phyloP scores from a whole-genome alignment of 2,329 filamentous ascomycete genomes.

The Didymellaceae sp. region DNA sequence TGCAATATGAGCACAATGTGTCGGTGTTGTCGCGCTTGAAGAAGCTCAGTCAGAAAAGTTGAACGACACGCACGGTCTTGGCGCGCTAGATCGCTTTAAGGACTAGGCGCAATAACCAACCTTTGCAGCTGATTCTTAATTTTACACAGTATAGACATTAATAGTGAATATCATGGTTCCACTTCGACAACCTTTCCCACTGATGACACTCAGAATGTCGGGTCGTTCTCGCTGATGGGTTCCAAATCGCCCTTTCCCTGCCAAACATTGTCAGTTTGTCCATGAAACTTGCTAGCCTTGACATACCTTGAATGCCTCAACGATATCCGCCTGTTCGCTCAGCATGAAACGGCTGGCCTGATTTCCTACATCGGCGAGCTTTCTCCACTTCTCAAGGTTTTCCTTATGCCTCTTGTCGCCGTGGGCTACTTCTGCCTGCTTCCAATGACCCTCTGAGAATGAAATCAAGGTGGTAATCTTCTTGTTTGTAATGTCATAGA shows the following conservation, averaged over 20 bases:
- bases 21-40: constrained; percentile 5
- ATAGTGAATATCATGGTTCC: too few species aligned
- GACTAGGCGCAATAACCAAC: neutral
- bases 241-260: constrained; percentile 54
- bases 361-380: constrained; percentile 56
- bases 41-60: constrained; percentile 13
- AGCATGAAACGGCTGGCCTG: constrained; percentile 60
- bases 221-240: constrained; percentile 49
- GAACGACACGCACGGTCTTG: neutral
- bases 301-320: constrained; percentile 56
- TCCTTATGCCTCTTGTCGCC: constrained; percentile 62
- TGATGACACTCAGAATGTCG: constrained; percentile 18
- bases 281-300: neutral
- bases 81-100: neutral
- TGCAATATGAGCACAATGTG: neutral
- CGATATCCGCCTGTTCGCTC: constrained; percentile 61
- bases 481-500: constrained; percentile 60
- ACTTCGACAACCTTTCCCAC: too few species aligned
- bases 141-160: neutral
- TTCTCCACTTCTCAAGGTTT: constrained; percentile 61
- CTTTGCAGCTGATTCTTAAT: neutral
- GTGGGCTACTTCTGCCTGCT: constrained; percentile 57
- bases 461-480: constrained; percentile 61
- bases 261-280: neutral
- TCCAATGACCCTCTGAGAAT: constrained; percentile 65